Base-by-base conservation (phyloP, 768 basidiomycete species). In the Lyophyllum semitale region DNA sequence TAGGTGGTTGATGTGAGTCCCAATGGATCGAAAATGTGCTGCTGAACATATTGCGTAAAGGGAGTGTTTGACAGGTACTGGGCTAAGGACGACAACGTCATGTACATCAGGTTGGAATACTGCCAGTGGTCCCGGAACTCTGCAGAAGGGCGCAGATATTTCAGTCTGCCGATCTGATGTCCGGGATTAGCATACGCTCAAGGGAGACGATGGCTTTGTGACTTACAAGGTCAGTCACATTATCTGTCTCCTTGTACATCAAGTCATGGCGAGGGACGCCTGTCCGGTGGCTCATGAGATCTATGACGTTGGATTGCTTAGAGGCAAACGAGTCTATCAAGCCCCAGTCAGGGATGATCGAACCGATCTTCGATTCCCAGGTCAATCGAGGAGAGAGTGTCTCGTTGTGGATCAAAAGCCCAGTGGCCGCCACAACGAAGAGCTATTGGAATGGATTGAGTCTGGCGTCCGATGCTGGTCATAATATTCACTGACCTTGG, bases 61-160 rank as follows among this genome's bases (percentile, higher is more conserved):
- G 66, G 48, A 1, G 54, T 58, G 17, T 53, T 52, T 12, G 52
- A 51, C 4, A 64, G 62, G 5, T 63, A 54, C 1, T 44, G 54
- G 1, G 66, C 68, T 6, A 73, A 52, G 30, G 60, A 66, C 0
- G 68, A 66, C 9, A 71, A 46, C 11, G 64, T 41, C 1, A 52
- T 58, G 29, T 70, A 71, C 67, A 68, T 67, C 48, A 63, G 59
- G 56, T 70, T 71, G 55, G 57, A 63, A 56, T 70, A 70, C 43
- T 71, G 71, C 32, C 53, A 66, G 7, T 48, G 44, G 11, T 65
- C 57, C 7, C 72, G 66, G 57, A 73, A 73, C 42, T 64, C 66
- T 13, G 59, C 35, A 0, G 69, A 70, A 15, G 66, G 70, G 8
- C 63, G 60, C 18, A 65, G 59, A 55, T 64, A 63, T 22, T 60